Percentiles rank a stretch among this genome's conserved stretches.
Conservation (phyloP, 1,284 basidiomycete species). For the Neotropicomus parvogracilis region DNA sequence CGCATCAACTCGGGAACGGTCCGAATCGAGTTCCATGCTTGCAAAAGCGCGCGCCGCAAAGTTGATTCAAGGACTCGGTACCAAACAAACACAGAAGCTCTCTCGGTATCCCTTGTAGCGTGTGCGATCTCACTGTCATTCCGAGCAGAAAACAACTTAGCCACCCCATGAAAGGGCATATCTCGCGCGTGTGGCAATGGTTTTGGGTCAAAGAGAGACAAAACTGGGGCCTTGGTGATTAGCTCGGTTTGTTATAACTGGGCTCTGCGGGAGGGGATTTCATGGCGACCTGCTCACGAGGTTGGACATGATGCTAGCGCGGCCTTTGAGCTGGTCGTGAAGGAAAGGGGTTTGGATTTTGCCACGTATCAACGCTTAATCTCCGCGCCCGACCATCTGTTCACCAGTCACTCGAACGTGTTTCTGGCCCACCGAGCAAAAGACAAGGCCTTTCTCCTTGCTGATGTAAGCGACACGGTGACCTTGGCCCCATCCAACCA, state of each 20-base stretch:
- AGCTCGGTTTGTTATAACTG: conserved; percentile 1
- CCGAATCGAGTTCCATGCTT: conserved; percentile 35
- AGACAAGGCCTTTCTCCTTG: no score
- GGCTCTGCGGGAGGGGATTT: conserved; percentile 31
- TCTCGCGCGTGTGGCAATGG: conserved; percentile 28
- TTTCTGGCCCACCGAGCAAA: no score
- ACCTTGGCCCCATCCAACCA: no score
- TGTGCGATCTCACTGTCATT: not conserved
- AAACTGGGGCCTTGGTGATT: conserved; percentile 32
- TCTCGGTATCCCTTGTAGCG: conserved; percentile 20
- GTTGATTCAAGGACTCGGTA: conserved; percentile 27
- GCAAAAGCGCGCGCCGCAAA: conserved; percentile 23
- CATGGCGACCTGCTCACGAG: no score
- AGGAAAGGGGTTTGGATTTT: no score
- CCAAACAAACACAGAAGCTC: conserved; percentile 1
- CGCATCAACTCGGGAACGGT: conserved; percentile 36
- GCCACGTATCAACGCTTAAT: no score
- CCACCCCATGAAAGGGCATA: no score
- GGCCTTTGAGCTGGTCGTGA: conserved; percentile 34
- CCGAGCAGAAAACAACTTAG: no score
- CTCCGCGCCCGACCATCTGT: no score
- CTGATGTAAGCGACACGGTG: no score
- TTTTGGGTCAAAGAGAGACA: conserved; percentile 22
- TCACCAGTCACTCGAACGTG: no score
- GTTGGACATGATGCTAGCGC: conserved; percentile 19